Conservation (phyloP, 768 basidiomycete genomes). For the Crassisporium funariophilum region DNA sequence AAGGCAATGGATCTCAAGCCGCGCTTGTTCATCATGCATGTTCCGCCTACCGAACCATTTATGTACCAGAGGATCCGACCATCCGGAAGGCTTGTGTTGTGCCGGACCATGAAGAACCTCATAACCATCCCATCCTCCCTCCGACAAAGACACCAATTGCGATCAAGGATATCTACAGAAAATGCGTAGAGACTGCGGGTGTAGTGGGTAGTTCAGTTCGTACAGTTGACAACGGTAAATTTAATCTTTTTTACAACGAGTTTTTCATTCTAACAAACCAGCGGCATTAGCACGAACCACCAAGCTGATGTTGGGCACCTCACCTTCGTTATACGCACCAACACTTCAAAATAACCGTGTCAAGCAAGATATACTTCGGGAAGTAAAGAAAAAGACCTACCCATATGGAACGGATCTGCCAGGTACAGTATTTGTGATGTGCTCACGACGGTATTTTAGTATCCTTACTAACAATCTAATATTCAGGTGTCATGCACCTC, state of each 20-base stretch:
- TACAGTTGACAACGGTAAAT: constrained; percentile 18
- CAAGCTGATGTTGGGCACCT: not conserved
- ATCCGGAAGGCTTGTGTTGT: constrained; percentile 12
- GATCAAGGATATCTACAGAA: no score
- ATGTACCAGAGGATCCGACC: constrained; percentile 5
- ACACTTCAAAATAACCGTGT: constrained; percentile 5
- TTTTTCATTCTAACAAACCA: no score
- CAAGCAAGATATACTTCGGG: constrained; percentile 3
- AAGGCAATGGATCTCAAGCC: not conserved
- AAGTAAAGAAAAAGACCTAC: not conserved
- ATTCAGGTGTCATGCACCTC: constrained; percentile 9
- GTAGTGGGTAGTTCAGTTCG: constrained; percentile 12
- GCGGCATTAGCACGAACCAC: no score
- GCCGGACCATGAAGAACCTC: constrained; percentile 1
- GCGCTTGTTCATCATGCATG: not conserved
- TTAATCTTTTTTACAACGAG: no score
- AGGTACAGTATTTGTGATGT: no score
- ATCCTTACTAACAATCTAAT: constrained; percentile 1
- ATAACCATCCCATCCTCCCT: constrained; percentile 22
- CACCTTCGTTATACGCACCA: not conserved
- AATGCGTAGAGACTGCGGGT: constrained; percentile 10
- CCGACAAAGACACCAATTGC: constrained; percentile 11
- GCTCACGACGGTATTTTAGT: no score
- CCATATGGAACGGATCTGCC: not conserved
- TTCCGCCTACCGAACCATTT: constrained; percentile 7